Percentiles rank a stretch among this genome's conserved stretches.
These are phyloP conservation scores for Discostella stelligeroides DNA, from an alignment of 108 stramenopile species.

Conservation along the genomic window DNA sequence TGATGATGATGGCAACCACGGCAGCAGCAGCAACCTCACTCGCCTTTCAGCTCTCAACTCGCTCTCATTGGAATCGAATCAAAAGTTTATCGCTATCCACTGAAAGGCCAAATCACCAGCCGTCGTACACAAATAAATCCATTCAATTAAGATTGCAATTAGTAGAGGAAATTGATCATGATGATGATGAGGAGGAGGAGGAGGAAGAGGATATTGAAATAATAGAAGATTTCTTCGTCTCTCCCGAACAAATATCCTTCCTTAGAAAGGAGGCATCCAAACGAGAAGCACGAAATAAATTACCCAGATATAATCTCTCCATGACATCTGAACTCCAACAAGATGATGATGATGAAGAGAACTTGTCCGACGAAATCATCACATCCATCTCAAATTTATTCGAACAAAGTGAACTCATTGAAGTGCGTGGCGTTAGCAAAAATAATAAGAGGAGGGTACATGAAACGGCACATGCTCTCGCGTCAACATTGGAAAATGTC, in stretches of 20 bases:
- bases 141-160: too few species aligned
- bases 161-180: too few species aligned
- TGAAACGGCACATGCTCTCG: slow-evolving; percentile 35
- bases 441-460: slow-evolving; percentile 36
- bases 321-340: slow-evolving; percentile 13
- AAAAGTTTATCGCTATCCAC: too few species aligned
- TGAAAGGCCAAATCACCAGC: too few species aligned
- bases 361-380: slow-evolving; percentile 31
- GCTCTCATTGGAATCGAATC: too few species aligned
- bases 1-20: too few species aligned
- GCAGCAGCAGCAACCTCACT: too few species aligned
- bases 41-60: too few species aligned
- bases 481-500: slow-evolving; percentile 31
- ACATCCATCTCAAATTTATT: slow-evolving; percentile 29
- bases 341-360: slow-evolving; percentile 8
- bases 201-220: slow-evolving; percentile 27
- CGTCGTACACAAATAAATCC: too few species aligned
- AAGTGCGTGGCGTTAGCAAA: slow-evolving; percentile 45
- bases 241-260: slow-evolving; percentile 39
- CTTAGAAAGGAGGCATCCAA: slow-evolving; percentile 50
- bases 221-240: slow-evolving; percentile 35
- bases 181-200: too few species aligned
- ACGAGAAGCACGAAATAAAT: slow-evolving; percentile 27
- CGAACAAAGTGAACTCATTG: slow-evolving; percentile 40
- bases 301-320: slow-evolving; percentile 26